Evolutionary conservation across 2,329 filamentous ascomycete genomes (phyloP).

Genomic region (Diaporthe ilicicola): DNA sequence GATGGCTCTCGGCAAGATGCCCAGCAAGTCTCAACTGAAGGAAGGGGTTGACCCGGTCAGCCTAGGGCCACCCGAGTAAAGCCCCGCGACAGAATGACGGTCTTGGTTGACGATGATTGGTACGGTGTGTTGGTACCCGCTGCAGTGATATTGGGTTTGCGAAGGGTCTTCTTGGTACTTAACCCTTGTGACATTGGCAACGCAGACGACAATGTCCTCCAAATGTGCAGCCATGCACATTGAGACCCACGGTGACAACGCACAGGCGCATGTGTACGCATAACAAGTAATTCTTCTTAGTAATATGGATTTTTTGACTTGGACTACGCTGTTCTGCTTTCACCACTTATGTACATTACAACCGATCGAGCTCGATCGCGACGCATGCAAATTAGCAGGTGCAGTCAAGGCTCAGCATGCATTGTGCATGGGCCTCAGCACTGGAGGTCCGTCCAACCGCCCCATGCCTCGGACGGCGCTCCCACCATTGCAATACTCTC

Average conservation of each 20-base stretch:
- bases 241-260: not conserved
- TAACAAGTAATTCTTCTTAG: constrained; percentile 1
- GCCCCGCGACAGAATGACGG: not conserved
- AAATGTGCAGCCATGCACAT: not conserved
- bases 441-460: not conserved
- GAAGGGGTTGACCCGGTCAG: constrained; percentile 64
- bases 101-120: not conserved
- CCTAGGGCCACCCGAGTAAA: constrained; percentile 47
- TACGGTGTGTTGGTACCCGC: constrained; percentile 3
- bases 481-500: too few relatives aligned
- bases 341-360: too few relatives aligned
- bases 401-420: not conserved
- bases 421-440: not conserved
- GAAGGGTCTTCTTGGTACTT: not conserved
- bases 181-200: not conserved
- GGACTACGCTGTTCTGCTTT: not conserved
- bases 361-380: not conserved
- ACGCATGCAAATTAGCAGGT: not conserved
- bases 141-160: constrained; percentile 1
- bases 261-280: not conserved
- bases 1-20: constrained; percentile 86
- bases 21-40: constrained; percentile 78
- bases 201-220: constrained; percentile 2
- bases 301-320: not conserved
- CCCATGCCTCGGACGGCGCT: not conserved